A percentile compares a stretch with the other conserved stretches of the same genome.
These are phyloP conservation scores for Friedmanniomyces endolithicus DNA, from an alignment of 495 filamentous ascomycete species.

Conservation along the genomic window DNA sequence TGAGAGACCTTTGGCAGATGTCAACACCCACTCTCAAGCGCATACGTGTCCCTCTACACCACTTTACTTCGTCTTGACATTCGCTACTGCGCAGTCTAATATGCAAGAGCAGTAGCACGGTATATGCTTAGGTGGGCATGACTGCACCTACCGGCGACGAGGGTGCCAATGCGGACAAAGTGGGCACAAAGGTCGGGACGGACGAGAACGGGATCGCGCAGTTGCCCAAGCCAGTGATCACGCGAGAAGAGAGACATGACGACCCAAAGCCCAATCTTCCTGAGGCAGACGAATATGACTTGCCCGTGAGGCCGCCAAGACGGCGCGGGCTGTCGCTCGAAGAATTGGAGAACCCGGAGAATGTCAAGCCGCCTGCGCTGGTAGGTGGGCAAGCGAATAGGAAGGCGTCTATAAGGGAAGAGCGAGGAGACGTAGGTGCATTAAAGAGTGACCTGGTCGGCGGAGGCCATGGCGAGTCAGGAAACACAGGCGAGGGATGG, in stretches of 20 bases:
- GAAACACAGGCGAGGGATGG: neutral
- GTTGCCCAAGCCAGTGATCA: neutral
- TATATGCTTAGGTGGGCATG: neutral
- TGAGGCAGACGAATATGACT: constrained; percentile 24
- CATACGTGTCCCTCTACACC: too few species aligned
- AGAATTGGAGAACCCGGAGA: constrained; percentile 4
- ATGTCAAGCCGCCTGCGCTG: neutral
- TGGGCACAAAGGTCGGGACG: neutral
- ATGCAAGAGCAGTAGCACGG: too few species aligned
- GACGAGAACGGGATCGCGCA: neutral
- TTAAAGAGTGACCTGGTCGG: too few species aligned
- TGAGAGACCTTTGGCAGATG: too few species aligned
- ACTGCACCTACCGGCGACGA: neutral
- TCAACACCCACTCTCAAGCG: too few species aligned
- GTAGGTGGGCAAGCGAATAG: neutral
- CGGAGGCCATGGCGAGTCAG: neutral
- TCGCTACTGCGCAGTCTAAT: too few species aligned
- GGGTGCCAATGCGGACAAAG: neutral
- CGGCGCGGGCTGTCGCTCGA: constrained; percentile 5
- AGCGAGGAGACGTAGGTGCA: neutral
- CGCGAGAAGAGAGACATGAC: constrained; percentile 5
- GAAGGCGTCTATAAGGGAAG: neutral
- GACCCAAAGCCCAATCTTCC: constrained; percentile 2
- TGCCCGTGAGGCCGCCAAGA: constrained; percentile 14
- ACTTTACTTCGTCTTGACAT: too few species aligned